Evolutionary conservation across 805 yeast species (phyloP).

Genomic region (Wickerhamomyces rabaulensis): DNA sequence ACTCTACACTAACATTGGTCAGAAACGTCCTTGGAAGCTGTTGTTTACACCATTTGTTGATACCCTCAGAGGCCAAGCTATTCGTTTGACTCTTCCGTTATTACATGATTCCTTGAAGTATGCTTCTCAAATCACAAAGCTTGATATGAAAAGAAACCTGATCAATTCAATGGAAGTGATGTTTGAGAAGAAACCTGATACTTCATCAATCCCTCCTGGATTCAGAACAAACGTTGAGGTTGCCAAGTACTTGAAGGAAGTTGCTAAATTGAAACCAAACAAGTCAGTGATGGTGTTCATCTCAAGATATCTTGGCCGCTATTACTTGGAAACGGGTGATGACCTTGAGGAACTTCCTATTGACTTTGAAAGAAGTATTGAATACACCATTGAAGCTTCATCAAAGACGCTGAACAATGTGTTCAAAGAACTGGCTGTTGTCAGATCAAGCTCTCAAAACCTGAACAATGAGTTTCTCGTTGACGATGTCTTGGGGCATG

Average conservation of each 20-base stretch:
- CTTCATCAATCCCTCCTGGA: constrained; percentile 1
- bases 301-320: constrained; percentile 18
- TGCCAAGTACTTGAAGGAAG: constrained; percentile 10
- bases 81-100: constrained; percentile 2
- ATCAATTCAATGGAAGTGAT: constrained; percentile 12
- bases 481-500: constrained; percentile 34
- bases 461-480: not conserved
- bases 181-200: constrained; percentile 5
- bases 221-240: constrained; percentile 10
- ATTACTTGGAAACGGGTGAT: constrained; percentile 18
- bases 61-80: constrained; percentile 1
- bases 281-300: constrained; percentile 9
- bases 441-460: not conserved
- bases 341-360: not conserved
- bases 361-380: constrained; percentile 9
- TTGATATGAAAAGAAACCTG: constrained; percentile 1
- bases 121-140: constrained; percentile 3
- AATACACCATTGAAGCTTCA: constrained; percentile 15
- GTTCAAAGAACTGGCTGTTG: constrained; percentile 23
- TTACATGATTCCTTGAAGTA: constrained; percentile 9
- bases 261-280: not conserved
- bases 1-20: constrained; percentile 1
- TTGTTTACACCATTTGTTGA: constrained; percentile 10
- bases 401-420: constrained; percentile 24
- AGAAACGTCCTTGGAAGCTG: constrained; percentile 9